Conservation (phyloP, 345 rosid species). For the Pelargonium nanum region DNA sequence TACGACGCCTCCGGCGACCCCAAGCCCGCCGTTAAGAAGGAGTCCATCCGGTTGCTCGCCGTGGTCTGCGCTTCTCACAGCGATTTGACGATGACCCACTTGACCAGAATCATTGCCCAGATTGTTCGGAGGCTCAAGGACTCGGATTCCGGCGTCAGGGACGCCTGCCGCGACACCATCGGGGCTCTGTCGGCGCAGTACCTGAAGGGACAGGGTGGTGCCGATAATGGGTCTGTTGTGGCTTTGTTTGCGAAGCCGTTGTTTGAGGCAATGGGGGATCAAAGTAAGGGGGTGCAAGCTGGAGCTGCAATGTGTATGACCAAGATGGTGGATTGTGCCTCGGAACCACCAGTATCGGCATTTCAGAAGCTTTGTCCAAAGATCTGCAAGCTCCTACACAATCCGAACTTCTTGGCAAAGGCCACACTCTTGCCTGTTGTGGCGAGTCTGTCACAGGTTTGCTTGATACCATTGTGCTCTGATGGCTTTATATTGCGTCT, state of each 20-base stretch:
- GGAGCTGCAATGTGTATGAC: slow-evolving; percentile 91
- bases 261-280: slow-evolving; percentile 97
- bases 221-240: slow-evolving; percentile 17
- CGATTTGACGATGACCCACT: slow-evolving; percentile 59
- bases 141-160: slow-evolving; percentile 84
- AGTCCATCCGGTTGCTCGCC: slow-evolving; percentile 64
- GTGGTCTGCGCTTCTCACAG: slow-evolving; percentile 43
- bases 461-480: background rate
- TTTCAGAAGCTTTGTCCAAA: slow-evolving; percentile 84
- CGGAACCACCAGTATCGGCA: slow-evolving; percentile 41
- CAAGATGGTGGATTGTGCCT: slow-evolving; percentile 74
- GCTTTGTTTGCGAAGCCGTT: slow-evolving; percentile 77
- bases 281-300: slow-evolving; percentile 78
- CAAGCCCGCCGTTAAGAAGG: slow-evolving; percentile 83
- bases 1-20: slow-evolving; percentile 76
- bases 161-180: slow-evolving; percentile 82
- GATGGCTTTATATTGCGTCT: no score
- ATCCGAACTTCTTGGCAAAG: slow-evolving; percentile 70
- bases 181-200: slow-evolving; percentile 62
- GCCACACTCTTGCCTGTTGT: slow-evolving; percentile 75
- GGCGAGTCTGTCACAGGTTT: slow-evolving; percentile 76
- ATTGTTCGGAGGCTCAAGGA: slow-evolving; percentile 70
- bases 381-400: slow-evolving; percentile 81
- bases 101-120: slow-evolving; percentile 61
- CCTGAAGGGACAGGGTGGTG: slow-evolving; percentile 40